Percentiles rank a stretch among this genome's conserved stretches.
Evolutionary conservation across 1,284 basidiomycete species (phyloP).

Genomic region (Sanguinoderma infundibulare): DNA sequence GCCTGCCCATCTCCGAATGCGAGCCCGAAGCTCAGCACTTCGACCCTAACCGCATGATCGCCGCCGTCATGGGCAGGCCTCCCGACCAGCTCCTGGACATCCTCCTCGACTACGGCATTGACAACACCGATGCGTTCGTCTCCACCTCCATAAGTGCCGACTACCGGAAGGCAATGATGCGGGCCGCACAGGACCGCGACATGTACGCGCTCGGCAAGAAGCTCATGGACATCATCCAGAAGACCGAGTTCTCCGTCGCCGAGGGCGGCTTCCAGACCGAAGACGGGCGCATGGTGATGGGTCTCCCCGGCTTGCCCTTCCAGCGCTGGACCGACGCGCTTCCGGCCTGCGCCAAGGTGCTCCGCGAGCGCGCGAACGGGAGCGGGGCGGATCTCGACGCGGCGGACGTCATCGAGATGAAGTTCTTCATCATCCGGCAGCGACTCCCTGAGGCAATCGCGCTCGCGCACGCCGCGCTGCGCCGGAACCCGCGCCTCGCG

Average conservation of each 20-base stretch:
- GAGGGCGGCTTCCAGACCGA: constrained; percentile 51
- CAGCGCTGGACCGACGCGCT: constrained; percentile 56
- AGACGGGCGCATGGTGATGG: constrained; percentile 38
- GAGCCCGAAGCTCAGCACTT: constrained; percentile 46
- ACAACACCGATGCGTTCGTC: constrained; percentile 45
- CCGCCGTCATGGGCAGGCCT: constrained; percentile 40
- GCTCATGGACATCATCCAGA: constrained; percentile 49
- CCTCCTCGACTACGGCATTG: constrained; percentile 49
- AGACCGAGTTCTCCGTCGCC: constrained; percentile 58
- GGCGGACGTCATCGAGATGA: constrained; percentile 67
- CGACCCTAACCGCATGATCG: constrained; percentile 48
- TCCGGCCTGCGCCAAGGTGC: constrained; percentile 55
- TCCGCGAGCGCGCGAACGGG: constrained; percentile 42
- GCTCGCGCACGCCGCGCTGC: constrained; percentile 47
- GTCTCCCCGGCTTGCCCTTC: constrained; percentile 47
- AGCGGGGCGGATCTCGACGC: constrained; percentile 45
- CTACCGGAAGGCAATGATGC: constrained; percentile 55
- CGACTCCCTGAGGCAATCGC: constrained; percentile 48
- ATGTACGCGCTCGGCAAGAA: constrained; percentile 52
- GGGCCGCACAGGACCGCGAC: constrained; percentile 46
- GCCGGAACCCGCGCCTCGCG: constrained; percentile 56
- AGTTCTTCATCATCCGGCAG: constrained; percentile 51
- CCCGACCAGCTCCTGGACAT: constrained; percentile 50
- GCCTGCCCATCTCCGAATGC: constrained; percentile 44
- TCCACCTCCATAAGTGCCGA: constrained; percentile 42